These are phyloP conservation scores for Stemphylium lycopersici DNA, from an alignment of 2,329 filamentous ascomycete species.

Conservation along the genomic window DNA sequence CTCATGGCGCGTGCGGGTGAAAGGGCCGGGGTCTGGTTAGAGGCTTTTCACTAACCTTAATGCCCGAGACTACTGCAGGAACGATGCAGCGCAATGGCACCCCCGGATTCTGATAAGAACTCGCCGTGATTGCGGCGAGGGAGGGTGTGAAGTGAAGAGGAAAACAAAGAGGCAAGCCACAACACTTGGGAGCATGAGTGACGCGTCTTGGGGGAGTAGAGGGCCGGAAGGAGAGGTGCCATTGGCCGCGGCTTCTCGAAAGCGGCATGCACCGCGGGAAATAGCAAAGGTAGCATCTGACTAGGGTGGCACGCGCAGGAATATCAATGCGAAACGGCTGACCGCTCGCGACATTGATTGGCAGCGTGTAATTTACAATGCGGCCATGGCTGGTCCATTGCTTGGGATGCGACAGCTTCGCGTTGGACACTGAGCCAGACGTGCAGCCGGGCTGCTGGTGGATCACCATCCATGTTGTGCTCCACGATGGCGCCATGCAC, in stretches of 20 bases:
- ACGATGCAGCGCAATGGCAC: constrained; percentile 11
- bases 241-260: constrained; percentile 10
- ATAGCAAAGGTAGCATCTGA: neutral
- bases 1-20: constrained; percentile 20
- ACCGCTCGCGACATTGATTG: constrained; percentile 4
- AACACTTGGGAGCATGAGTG: neutral
- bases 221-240: neutral
- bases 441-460: too few relatives aligned
- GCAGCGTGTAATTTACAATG: constrained; percentile 3
- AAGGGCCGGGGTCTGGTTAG: constrained; percentile 24
- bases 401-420: neutral
- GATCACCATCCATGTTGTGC: neutral
- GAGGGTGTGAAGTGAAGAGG: neutral
- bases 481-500: constrained; percentile 5
- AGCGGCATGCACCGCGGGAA: constrained; percentile 4
- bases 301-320: constrained; percentile 6
- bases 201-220: neutral
- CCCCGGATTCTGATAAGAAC: constrained; percentile 10
- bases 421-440: neutral
- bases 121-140: neutral
- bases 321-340: constrained; percentile 12
- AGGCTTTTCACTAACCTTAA: constrained; percentile 8
- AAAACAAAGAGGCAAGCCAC: neutral
- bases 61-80: constrained; percentile 27
- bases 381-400: neutral